Base-by-base conservation (phyloP, 2,329 filamentous ascomycete genomes). In the Fusarium nodosum region DNA sequence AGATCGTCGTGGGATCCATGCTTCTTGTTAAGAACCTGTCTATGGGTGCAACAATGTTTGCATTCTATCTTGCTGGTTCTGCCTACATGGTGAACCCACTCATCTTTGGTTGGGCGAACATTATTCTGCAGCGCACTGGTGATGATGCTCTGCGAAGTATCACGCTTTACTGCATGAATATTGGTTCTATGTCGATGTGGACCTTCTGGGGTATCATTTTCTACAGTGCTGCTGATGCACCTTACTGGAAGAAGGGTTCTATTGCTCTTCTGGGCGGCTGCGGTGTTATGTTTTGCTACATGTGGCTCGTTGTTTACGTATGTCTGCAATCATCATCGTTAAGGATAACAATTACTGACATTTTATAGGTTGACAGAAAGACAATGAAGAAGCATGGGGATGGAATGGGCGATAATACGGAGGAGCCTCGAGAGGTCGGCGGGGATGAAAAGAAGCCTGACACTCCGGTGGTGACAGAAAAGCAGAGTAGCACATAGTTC, bases 181-280 rank as follows among this genome's bases (percentile, higher is more conserved):
- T 79, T 26, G 76, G 77, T 4, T 77, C 78, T 16, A 78, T 77
- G 42, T 72, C 79, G 1, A 60, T 84, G 28, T 83, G 81, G 63
- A 83, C 82, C 0, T 83, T 82, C 50, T 84, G 82, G 82, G 82
- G 81, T 0, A 81, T 84, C 7, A 71, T 76, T 0, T 66, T 84
- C 10, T 83, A 83, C 45, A 74, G 79, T 15, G 81, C 80, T 1
- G 77, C 75, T 7, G 79, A 83, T 60, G 81, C 80, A 0, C 81
- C 81, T 5, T 82, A 83, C 54, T 83, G 82, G 72, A 64, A 69
- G 38, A 77, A 72, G 24, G 76, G 76, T 0, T 72, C 68, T 4
- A 77, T 77, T 28, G 63, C 71, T 0, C 73, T 77, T 34, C 47
- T 75, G 3, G 56, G 22, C 7, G 60, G 69, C 3, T 64, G 55